Conservation (phyloP, 495 filamentous ascomycete genomes). For the Polyplosphaeria fusca region DNA sequence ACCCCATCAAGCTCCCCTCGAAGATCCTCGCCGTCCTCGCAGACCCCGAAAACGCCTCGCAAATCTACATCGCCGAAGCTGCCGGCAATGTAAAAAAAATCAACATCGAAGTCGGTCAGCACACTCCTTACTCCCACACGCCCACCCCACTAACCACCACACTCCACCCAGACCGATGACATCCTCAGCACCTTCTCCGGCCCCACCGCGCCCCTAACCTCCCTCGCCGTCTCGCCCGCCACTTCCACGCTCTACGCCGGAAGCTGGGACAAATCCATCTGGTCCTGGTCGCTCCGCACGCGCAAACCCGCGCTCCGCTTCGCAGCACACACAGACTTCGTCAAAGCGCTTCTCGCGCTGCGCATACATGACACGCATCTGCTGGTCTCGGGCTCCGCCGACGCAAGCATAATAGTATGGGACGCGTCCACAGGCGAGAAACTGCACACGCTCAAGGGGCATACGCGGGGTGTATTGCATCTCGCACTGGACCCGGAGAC, state of each 20-base stretch:
- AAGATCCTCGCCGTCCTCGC: slow-evolving; percentile 77
- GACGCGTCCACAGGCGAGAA: slow-evolving; percentile 63
- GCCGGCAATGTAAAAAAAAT: slow-evolving; percentile 71
- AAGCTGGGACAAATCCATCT: slow-evolving; percentile 89
- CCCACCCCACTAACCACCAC: not conserved
- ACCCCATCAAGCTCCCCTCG: slow-evolving; percentile 73
- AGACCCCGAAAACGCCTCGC: slow-evolving; percentile 60
- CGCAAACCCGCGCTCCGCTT: slow-evolving; percentile 55
- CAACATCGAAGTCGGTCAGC: slow-evolving; percentile 69
- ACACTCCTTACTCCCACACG: not conserved
- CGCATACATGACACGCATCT: slow-evolving; percentile 52
- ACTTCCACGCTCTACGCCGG: slow-evolving; percentile 69
- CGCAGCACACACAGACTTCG: slow-evolving; percentile 83
- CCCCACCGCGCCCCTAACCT: slow-evolving; percentile 74
- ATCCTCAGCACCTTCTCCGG: slow-evolving; percentile 59
- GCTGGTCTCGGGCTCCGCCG: slow-evolving; percentile 81
- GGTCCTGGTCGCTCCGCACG: slow-evolving; percentile 69
- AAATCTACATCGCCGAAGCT: slow-evolving; percentile 80
- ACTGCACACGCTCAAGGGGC: slow-evolving; percentile 72
- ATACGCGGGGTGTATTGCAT: slow-evolving; percentile 71
- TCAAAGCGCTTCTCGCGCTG: slow-evolving; percentile 65
- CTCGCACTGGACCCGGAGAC: slow-evolving; percentile 65
- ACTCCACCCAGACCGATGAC: slow-evolving; percentile 26
- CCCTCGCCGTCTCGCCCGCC: slow-evolving; percentile 62
- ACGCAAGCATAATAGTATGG: slow-evolving; percentile 83